Evolutionary conservation across 2,329 filamentous ascomycete species (phyloP).

Genomic region (Didymella glomerata): DNA sequence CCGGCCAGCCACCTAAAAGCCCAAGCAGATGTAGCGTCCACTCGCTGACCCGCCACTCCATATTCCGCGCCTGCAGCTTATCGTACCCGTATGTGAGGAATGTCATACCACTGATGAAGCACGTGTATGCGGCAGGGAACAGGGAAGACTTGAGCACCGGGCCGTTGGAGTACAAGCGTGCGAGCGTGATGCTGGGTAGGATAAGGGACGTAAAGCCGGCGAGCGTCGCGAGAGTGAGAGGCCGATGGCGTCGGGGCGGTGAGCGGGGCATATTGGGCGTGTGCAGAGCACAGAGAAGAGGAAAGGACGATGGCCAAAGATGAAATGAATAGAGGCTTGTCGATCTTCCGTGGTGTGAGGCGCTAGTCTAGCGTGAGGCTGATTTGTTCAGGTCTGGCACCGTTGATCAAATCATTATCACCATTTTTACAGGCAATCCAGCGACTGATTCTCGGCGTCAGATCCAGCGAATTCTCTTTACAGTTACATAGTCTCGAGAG

Average conservation of each 20-base stretch:
- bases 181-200: conserved; percentile 63
- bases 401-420: neutral
- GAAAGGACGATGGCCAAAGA: neutral
- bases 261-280: conserved; percentile 20
- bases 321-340: neutral
- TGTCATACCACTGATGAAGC: conserved; percentile 33
- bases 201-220: conserved; percentile 53
- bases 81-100: conserved; percentile 49
- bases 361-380: neutral
- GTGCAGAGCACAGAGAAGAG: neutral
- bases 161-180: conserved; percentile 41
- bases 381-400: neutral
- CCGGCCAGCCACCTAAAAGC: conserved; percentile 47
- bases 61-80: conserved; percentile 46
- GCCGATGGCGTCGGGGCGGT: conserved; percentile 32
- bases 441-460: neutral
- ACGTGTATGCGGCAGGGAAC: conserved; percentile 29
- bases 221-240: conserved; percentile 37
- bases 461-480: neutral
- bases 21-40: conserved; percentile 41
- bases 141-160: conserved; percentile 23
- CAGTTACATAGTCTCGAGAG: neutral
- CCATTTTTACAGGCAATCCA: neutral
- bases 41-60: conserved; percentile 46
- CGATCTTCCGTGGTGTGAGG: neutral